Conservation (phyloP, 1,139 yeast species). For the Geotrichum phurueaensis region DNA sequence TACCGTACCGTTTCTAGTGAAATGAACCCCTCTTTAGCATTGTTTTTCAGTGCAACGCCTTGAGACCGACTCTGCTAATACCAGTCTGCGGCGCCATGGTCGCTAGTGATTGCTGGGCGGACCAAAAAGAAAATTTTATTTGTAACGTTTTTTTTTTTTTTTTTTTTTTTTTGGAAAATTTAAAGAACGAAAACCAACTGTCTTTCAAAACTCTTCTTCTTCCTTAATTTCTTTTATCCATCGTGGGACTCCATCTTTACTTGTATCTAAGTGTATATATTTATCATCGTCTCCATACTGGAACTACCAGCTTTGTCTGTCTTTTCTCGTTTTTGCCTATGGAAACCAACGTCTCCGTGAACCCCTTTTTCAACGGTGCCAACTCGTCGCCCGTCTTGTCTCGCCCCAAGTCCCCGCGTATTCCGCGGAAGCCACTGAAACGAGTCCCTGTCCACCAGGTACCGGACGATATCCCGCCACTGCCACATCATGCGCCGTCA, state of each 20-base stretch:
- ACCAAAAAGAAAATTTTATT: neutral
- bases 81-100: neutral
- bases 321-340: neutral
- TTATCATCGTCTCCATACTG: neutral
- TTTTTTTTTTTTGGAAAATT: neutral
- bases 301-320: neutral
- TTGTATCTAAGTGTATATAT: neutral
- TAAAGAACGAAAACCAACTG: neutral
- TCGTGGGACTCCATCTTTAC: neutral
- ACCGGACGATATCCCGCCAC: neutral
- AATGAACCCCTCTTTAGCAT: neutral
- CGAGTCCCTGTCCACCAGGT: conserved; percentile 12
- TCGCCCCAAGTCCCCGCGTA: neutral
- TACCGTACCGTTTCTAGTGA: too few species aligned
- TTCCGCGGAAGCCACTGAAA: conserved; percentile 9
- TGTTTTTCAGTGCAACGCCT: neutral
- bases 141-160: neutral
- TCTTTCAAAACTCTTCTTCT: neutral
- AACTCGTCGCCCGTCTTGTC: neutral
- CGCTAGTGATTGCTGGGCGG: neutral
- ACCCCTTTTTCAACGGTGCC: neutral
- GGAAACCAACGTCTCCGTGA: neutral
- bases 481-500: neutral
- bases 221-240: neutral
- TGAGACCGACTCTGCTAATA: neutral